phyloP scores from a whole-genome alignment of 2,329 filamentous ascomycete genomes.

The Fusarium verticillioides region DNA sequence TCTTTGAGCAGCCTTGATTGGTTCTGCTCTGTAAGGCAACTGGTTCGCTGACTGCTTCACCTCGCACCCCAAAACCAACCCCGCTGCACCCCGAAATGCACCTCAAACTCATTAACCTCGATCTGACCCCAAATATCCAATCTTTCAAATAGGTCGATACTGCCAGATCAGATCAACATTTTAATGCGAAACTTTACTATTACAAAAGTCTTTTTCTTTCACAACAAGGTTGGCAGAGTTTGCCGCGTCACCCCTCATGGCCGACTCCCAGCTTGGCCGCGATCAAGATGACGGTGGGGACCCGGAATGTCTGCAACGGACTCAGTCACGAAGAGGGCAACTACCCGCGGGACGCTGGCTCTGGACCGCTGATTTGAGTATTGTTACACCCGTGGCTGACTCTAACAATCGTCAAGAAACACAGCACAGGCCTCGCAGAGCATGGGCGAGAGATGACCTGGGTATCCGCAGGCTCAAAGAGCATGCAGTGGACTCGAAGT shows the following conservation, averaged over 20 bases:
- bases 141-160: accelerated
- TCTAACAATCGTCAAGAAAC: background rate
- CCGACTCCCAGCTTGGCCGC: accelerated
- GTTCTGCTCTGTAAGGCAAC: background rate
- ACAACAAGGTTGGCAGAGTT: accelerated
- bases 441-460: background rate
- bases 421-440: background rate
- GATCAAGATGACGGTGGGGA: background rate
- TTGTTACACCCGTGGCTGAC: background rate
- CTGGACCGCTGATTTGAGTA: accelerated
- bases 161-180: accelerated
- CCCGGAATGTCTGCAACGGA: accelerated
- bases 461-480: accelerated
- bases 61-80: background rate
- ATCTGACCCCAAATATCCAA: background rate
- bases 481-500: background rate
- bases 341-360: accelerated
- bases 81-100: background rate
- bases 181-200: accelerated
- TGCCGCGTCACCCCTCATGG: background rate
- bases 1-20: background rate
- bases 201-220: accelerated
- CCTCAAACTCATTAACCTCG: background rate
- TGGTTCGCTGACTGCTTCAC: background rate
- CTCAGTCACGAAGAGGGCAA: background rate